Conservation (phyloP, 163 green algal species). For the Chlamydomonas reinhardtii region DNA sequence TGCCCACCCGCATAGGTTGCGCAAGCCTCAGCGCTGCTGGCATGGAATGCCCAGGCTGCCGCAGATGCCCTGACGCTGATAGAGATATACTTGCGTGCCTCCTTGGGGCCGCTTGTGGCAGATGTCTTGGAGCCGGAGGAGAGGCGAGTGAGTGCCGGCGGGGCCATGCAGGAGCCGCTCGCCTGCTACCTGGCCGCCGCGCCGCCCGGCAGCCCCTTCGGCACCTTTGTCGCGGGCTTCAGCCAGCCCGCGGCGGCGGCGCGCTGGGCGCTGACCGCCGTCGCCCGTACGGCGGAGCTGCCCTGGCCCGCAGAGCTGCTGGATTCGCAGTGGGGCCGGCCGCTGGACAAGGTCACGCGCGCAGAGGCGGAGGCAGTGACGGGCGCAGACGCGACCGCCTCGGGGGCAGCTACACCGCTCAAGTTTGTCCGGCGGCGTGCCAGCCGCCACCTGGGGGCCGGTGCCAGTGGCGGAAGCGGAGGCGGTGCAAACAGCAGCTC, state of each 20-base stretch:
- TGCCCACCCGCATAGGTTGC: not conserved
- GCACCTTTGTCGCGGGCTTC: not conserved
- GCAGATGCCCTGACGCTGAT: not conserved
- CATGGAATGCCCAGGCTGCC: not conserved
- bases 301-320: not conserved
- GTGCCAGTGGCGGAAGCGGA: too few relatives aligned
- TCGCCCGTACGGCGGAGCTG: not conserved
- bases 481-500: not conserved
- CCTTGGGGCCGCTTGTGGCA: constrained; percentile 1
- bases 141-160: too few relatives aligned
- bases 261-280: not conserved
- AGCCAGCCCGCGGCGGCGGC: not conserved
- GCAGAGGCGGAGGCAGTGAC: not conserved
- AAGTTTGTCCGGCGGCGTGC: too few relatives aligned
- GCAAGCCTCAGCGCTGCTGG: not conserved
- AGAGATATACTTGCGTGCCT: constrained; percentile 6
- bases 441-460: too few relatives aligned
- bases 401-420: too few relatives aligned
- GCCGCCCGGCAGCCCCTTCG: not conserved
- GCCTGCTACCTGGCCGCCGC: not conserved
- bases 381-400: too few relatives aligned
- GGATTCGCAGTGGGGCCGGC: not conserved
- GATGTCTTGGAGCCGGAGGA: too few relatives aligned
- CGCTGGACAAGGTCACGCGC: not conserved
- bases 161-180: not conserved